Percentiles rank a stretch among this genome's conserved stretches.
Evolutionary conservation across 2,329 filamentous ascomycete genomes (phyloP).

Genomic region (Aspergillus unguis): DNA sequence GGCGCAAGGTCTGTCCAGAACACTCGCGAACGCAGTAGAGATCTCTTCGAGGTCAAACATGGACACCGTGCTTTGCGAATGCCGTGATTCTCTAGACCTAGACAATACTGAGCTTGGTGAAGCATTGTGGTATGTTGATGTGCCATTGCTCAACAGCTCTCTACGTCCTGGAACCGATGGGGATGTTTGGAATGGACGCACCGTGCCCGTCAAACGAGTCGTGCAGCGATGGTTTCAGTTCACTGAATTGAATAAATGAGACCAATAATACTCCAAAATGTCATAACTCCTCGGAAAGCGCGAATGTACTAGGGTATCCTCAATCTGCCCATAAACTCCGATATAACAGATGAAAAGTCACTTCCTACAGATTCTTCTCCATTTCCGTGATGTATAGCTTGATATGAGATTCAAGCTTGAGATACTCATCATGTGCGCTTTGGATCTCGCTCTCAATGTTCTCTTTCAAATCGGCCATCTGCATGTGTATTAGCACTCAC

Average conservation of each 20-base stretch:
- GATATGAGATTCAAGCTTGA: constrained; percentile 97
- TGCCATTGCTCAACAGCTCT: constrained; percentile 63
- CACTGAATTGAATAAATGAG: constrained; percentile 33
- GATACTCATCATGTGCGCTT: constrained; percentile 84
- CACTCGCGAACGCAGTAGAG: constrained; percentile 41
- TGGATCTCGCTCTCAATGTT: constrained; percentile 95
- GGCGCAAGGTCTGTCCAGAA: constrained; percentile 47
- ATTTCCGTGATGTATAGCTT: constrained; percentile 98
- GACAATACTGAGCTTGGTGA: constrained; percentile 28
- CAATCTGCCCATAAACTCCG: constrained; percentile 37
- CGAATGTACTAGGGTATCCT: constrained; percentile 39
- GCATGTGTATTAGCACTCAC: constrained; percentile 20
- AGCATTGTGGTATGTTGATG: constrained; percentile 47
- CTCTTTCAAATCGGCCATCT: constrained; percentile 98
- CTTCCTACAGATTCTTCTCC: constrained; percentile 73
- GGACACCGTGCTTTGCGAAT: constrained; percentile 42
- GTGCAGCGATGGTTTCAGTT: constrained; percentile 66
- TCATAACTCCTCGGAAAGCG: constrained; percentile 13
- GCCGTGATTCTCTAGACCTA: constrained; percentile 30
- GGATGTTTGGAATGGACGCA: constrained; percentile 56
- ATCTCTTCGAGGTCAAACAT: constrained; percentile 28
- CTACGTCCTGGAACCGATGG: constrained; percentile 48
- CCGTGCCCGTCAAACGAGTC: constrained; percentile 56
- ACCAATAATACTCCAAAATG: constrained; percentile 22
- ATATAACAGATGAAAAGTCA: constrained; percentile 10